A percentile compares a stretch with the other conserved stretches of the same genome.
Evolutionary conservation across 192 early-diverging fungal species (phyloP).

Genomic region (Rhizophagus prolifer): DNA sequence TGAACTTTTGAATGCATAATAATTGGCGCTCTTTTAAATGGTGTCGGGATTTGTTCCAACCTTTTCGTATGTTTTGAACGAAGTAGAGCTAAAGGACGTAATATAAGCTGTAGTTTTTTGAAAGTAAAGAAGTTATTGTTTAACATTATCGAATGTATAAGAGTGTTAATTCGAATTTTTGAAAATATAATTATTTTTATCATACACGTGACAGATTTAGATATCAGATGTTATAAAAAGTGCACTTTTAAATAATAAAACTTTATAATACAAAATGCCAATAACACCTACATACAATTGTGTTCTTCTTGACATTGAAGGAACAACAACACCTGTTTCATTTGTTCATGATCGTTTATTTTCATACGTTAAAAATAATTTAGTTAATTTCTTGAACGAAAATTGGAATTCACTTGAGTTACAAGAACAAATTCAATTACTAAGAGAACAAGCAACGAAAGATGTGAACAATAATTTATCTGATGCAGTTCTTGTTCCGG

Average conservation of each 20-base stretch:
- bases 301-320: slow-evolving; percentile 88
- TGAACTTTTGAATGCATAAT: background rate
- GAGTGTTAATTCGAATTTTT: too few relatives aligned
- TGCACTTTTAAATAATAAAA: too few relatives aligned
- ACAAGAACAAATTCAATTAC: slow-evolving; percentile 41
- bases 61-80: background rate
- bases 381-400: slow-evolving; percentile 65
- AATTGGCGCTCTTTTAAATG: background rate
- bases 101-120: background rate
- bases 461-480: slow-evolving; percentile 45
- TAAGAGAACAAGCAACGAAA: slow-evolving; percentile 52
- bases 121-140: background rate
- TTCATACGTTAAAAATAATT: slow-evolving; percentile 72
- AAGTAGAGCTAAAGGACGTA: background rate
- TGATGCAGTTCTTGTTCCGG: slow-evolving; percentile 46
- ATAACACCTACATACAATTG: slow-evolving; percentile 45
- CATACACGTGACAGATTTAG: too few relatives aligned
- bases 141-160: background rate
- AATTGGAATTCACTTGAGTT: slow-evolving; percentile 50
- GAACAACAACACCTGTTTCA: slow-evolving; percentile 94
- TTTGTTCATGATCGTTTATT: slow-evolving; percentile 96
- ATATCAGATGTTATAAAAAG: background rate
- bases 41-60: background rate
- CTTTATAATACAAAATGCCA: background rate
- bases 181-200: too few relatives aligned